phyloP scores from a whole-genome alignment of 2,329 filamentous ascomycete species.

The Fusarium avenaceum region DNA sequence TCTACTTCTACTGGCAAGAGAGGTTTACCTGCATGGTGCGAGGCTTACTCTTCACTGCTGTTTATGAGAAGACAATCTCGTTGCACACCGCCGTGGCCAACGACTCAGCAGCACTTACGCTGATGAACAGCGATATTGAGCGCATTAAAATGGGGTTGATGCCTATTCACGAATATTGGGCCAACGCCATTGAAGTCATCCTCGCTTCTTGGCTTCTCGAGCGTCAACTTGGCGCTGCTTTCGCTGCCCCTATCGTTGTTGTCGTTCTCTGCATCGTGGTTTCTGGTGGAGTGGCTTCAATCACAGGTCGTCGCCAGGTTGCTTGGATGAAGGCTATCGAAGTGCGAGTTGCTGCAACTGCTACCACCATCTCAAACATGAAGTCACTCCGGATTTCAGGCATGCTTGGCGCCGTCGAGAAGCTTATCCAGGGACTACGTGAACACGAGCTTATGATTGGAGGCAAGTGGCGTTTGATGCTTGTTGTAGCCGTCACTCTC shows the following conservation, averaged over 20 bases:
- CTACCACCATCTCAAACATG: constrained; percentile 47
- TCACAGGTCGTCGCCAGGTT: constrained; percentile 45
- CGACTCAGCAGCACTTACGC: constrained; percentile 53
- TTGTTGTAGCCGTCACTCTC: constrained; percentile 47
- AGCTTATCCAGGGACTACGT: constrained; percentile 44
- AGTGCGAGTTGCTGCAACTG: constrained; percentile 46
- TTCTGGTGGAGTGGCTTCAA: constrained; percentile 26
- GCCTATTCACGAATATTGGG: constrained; percentile 55
- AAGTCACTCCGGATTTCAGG: constrained; percentile 51
- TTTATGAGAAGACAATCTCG: constrained; percentile 53
- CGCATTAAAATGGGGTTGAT: constrained; percentile 51
- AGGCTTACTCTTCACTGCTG: constrained; percentile 48
- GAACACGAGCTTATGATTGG: constrained; percentile 45
- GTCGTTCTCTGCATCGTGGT: constrained; percentile 44
- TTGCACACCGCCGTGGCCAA: constrained; percentile 31
- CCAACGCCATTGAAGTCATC: constrained; percentile 51
- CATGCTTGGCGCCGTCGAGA: constrained; percentile 46
- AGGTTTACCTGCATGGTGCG: constrained; percentile 50
- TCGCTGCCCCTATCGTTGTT: constrained; percentile 51
- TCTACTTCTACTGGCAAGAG: constrained; percentile 53
- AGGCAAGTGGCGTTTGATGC: constrained; percentile 43
- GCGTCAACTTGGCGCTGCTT: constrained; percentile 50
- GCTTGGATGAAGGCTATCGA: constrained; percentile 52
- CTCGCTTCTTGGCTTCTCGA: constrained; percentile 54
- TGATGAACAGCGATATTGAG: constrained; percentile 58